A percentile compares a stretch with the other conserved stretches of the same genome.
These are phyloP conservation scores for Trichosanthes truncata DNA, from an alignment of 306 rosid genomes.

Conservation along the genomic window DNA sequence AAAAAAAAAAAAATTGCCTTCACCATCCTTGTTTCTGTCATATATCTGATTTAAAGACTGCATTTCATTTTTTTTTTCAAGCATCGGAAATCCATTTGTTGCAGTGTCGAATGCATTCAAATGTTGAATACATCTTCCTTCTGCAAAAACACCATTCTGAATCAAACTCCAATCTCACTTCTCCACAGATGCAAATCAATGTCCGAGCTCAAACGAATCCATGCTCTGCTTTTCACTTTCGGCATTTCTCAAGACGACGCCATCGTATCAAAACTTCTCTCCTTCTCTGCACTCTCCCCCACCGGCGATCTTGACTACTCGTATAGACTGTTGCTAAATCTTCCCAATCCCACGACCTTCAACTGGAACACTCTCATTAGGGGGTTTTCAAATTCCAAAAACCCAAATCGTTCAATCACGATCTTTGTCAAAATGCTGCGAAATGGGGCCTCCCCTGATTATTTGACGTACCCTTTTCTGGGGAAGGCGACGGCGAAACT, in stretches of 20 bases:
- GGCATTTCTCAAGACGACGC: constrained; percentile 46
- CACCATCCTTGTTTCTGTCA: too few relatives aligned
- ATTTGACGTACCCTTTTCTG: constrained; percentile 72
- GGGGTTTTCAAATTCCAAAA: constrained; percentile 49
- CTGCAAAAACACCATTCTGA: constrained; percentile 15
- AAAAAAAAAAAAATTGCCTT: too few relatives aligned
- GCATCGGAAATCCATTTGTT: not conserved
- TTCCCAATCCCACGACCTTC: constrained; percentile 38
- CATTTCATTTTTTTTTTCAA: not conserved
- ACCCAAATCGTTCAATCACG: constrained; percentile 39
- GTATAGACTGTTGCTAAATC: constrained; percentile 38
- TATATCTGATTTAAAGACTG: too few relatives aligned
- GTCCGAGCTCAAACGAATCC: constrained; percentile 48
- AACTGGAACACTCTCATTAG: constrained; percentile 54
- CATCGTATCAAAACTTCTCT: constrained; percentile 32
- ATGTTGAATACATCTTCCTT: not conserved
- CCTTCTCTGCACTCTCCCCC: constrained; percentile 38
- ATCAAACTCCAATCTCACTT: constrained; percentile 24
- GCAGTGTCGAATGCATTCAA: not conserved
- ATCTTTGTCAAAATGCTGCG: constrained; percentile 50
- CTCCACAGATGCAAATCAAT: constrained; percentile 49
- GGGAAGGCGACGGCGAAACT: constrained; percentile 58
- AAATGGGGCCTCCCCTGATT: constrained; percentile 44
- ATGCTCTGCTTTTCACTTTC: constrained; percentile 40
- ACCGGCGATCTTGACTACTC: constrained; percentile 44